A percentile compares a stretch with the other conserved stretches of the same genome.
These are phyloP conservation scores for Aureobasidium sp. DNA, from an alignment of 2,329 filamentous ascomycete genomes.

Conservation along the genomic window DNA sequence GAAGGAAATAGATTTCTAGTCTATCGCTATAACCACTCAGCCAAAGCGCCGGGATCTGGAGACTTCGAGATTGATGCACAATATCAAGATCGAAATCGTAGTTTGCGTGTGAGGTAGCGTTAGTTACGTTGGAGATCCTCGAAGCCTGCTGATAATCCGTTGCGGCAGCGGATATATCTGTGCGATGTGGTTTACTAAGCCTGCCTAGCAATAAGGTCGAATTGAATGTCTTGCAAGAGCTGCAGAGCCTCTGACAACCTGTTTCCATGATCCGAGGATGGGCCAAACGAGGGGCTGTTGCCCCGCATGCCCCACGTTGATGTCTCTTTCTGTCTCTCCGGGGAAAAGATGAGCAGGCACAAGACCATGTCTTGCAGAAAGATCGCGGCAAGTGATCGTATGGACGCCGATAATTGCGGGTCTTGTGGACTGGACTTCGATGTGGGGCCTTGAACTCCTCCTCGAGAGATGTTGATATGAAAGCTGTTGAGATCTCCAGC, in stretches of 20 bases:
- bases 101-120: background rate
- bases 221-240: background rate
- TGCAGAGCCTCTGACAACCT: background rate
- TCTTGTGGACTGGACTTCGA: background rate
- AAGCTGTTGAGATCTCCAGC: background rate
- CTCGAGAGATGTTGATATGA: background rate
- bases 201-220: background rate
- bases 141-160: background rate
- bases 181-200: background rate
- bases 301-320: conserved; percentile 20
- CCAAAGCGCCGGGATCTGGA: conserved; percentile 5
- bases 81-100: too few species aligned
- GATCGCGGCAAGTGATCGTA: background rate
- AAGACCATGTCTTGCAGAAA: background rate
- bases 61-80: too few species aligned
- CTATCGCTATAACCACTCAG: conserved; percentile 21
- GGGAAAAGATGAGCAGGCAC: conserved; percentile 11
- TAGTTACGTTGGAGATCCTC: too few species aligned
- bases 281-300: conserved; percentile 3
- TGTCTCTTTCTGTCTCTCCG: background rate
- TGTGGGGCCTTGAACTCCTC: conserved; percentile 1
- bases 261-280: conserved; percentile 1
- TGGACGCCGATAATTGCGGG: conserved; percentile 3
- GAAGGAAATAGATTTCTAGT: conserved; percentile 21
- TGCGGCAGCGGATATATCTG: background rate